These are phyloP conservation scores for Backusella westeae DNA, from an alignment of 192 early-diverging fungal species.

Conservation along the genomic window DNA sequence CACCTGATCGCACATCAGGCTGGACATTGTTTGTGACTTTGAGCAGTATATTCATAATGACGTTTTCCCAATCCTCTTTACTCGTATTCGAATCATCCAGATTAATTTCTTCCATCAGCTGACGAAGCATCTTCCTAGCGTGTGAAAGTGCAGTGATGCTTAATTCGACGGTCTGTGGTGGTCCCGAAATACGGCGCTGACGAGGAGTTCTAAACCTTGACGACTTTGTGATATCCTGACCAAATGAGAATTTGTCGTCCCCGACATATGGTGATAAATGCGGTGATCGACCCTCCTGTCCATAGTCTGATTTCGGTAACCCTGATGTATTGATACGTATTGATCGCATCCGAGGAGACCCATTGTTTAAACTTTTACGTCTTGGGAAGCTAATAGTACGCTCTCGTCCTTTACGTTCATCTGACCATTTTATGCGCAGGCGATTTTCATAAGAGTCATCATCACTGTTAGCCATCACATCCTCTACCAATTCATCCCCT, in stretches of 20 bases:
- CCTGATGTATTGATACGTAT: slow-evolving; percentile 28
- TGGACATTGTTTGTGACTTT: slow-evolving; percentile 59
- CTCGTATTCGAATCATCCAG: slow-evolving; percentile 37
- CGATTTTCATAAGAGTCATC: slow-evolving; percentile 40
- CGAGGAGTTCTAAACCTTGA: slow-evolving; percentile 24
- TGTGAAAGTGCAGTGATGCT: slow-evolving; percentile 68
- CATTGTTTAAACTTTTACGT: slow-evolving; percentile 38
- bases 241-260: slow-evolving; percentile 16
- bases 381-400: slow-evolving; percentile 38
- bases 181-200: slow-evolving; percentile 32
- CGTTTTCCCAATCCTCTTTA: slow-evolving; percentile 61
- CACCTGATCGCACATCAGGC: slow-evolving; percentile 70
- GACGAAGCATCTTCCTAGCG: slow-evolving; percentile 63
- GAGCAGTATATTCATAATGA: slow-evolving; percentile 68
- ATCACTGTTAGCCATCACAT: slow-evolving; percentile 36
- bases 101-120: slow-evolving; percentile 66
- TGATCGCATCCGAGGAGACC: slow-evolving; percentile 8
- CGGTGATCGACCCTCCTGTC: not conserved
- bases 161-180: slow-evolving; percentile 46
- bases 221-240: slow-evolving; percentile 19
- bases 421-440: slow-evolving; percentile 38
- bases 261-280: slow-evolving; percentile 25
- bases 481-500: not conserved
- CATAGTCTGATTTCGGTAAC: slow-evolving; percentile 32
- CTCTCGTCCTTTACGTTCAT: slow-evolving; percentile 52